Evolutionary conservation across 805 yeast genomes (phyloP).

Genomic region (Candida adriatica): DNA sequence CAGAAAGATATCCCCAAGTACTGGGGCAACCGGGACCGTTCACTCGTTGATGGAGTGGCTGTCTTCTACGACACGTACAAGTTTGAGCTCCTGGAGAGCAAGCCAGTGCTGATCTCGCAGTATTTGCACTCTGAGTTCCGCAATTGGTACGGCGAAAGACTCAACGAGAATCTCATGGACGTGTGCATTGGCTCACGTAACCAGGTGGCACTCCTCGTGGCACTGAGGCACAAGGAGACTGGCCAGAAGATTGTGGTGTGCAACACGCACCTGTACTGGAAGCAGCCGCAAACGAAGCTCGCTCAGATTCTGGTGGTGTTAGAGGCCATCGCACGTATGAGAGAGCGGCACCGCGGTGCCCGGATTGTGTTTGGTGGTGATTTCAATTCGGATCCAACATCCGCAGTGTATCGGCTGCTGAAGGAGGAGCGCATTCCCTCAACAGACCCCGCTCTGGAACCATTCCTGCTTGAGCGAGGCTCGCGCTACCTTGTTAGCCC

Average conservation of each 20-base stretch:
- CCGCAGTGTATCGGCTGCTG: constrained; percentile 41
- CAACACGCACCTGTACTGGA: constrained; percentile 63
- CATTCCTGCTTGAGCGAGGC: constrained; percentile 13
- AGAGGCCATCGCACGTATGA: constrained; percentile 25
- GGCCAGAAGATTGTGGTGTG: constrained; percentile 37
- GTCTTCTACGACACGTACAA: constrained; percentile 42
- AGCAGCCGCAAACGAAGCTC: constrained; percentile 46
- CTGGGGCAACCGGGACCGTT: constrained; percentile 40
- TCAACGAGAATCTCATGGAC: constrained; percentile 17
- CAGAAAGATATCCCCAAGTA: constrained; percentile 45
- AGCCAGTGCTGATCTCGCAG: constrained; percentile 26
- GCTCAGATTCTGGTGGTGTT: constrained; percentile 44
- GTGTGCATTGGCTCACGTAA: constrained; percentile 38
- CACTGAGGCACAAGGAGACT: constrained; percentile 37
- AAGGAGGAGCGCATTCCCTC: constrained; percentile 27
- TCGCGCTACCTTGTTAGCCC: constrained; percentile 27
- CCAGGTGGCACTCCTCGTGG: constrained; percentile 50
- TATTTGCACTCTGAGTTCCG: constrained; percentile 12
- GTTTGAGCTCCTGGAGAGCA: constrained; percentile 34
- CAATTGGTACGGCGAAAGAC: constrained; percentile 8
- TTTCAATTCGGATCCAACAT: constrained; percentile 44
- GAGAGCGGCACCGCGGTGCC: constrained; percentile 22
- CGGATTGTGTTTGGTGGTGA: constrained; percentile 49
- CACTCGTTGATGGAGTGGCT: constrained; percentile 51
- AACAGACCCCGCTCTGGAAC: constrained; percentile 18